These are phyloP conservation scores for Cercospora zeina DNA, from an alignment of 2,329 filamentous ascomycete genomes.

Conservation along the genomic window DNA sequence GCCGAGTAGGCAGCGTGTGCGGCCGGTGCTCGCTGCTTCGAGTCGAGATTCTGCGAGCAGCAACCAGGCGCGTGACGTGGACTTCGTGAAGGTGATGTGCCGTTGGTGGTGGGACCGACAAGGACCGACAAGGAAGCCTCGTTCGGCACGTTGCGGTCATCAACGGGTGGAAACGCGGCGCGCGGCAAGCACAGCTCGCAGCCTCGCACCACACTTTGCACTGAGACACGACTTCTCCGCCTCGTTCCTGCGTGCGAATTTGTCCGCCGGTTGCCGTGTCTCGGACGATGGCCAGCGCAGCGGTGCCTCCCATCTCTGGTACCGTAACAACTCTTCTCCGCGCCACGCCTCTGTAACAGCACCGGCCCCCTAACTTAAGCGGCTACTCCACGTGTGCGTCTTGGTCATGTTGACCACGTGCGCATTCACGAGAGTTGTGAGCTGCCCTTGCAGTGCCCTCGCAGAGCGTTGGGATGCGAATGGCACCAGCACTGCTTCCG, in stretches of 20 bases:
- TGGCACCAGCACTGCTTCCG: not conserved
- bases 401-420: not conserved
- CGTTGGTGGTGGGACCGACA: not conserved
- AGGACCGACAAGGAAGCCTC: not conserved
- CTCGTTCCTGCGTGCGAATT: not conserved
- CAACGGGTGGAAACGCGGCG: not conserved
- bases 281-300: slow-evolving; percentile 8
- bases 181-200: not conserved
- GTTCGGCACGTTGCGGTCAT: not conserved
- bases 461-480: not conserved
- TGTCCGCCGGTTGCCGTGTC: slow-evolving; percentile 12
- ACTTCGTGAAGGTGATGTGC: slow-evolving; percentile 2
- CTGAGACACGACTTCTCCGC: slow-evolving; percentile 9
- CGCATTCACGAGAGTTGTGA: not conserved
- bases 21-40: not conserved
- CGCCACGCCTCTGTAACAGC: too few relatives aligned
- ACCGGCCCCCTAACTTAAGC: too few relatives aligned
- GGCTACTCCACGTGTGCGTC: not conserved
- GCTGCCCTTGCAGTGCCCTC: not conserved
- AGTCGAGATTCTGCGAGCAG: not conserved
- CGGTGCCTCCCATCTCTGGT: slow-evolving; percentile 2
- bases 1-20: not conserved
- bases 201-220: not conserved
- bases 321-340: not conserved
- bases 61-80: not conserved